Conservation (phyloP, 73 alveolate species). For the Paramecium caudatum region DNA sequence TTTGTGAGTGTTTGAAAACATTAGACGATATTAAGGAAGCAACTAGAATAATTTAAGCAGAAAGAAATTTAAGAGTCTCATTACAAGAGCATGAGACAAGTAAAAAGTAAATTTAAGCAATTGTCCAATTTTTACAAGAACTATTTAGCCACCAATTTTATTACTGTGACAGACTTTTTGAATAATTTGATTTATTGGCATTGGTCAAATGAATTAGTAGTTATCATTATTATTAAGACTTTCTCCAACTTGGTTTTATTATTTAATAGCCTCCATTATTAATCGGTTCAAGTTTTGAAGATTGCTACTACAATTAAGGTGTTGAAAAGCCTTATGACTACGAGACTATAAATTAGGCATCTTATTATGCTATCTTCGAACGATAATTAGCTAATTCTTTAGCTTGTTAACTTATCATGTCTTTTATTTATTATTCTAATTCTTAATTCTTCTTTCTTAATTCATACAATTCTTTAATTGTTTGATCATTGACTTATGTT, state of each 20-base stretch:
- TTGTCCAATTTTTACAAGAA: conserved; percentile 13
- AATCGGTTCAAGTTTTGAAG: background rate
- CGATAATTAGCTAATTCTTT: conserved; percentile 42
- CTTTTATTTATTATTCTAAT: conserved; percentile 37
- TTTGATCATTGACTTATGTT: background rate
- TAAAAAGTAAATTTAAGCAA: conserved; percentile 24
- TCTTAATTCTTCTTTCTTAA: conserved; percentile 24
- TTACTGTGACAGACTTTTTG: conserved; percentile 49
- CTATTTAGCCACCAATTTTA: conserved; percentile 23
- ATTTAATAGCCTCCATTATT: conserved; percentile 13
- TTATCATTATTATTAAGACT: background rate
- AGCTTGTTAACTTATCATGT: background rate
- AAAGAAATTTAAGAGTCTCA: conserved; percentile 16
- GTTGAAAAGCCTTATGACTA: conserved; percentile 27
- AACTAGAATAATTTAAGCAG: background rate
- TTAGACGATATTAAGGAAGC: conserved; percentile 35
- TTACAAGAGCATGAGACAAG: conserved; percentile 13
- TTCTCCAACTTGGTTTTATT: background rate
- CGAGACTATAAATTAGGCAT: conserved; percentile 52
- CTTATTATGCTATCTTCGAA: conserved; percentile 25
- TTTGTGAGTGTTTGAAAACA: conserved; percentile 12
- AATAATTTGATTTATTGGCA: conserved; percentile 32
- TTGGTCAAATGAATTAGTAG: background rate
- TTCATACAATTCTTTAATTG: conserved; percentile 41
- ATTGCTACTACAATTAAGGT: background rate